Base-by-base conservation (phyloP, 1,139 yeast species). In the Debaryomycetaceae sp. region DNA sequence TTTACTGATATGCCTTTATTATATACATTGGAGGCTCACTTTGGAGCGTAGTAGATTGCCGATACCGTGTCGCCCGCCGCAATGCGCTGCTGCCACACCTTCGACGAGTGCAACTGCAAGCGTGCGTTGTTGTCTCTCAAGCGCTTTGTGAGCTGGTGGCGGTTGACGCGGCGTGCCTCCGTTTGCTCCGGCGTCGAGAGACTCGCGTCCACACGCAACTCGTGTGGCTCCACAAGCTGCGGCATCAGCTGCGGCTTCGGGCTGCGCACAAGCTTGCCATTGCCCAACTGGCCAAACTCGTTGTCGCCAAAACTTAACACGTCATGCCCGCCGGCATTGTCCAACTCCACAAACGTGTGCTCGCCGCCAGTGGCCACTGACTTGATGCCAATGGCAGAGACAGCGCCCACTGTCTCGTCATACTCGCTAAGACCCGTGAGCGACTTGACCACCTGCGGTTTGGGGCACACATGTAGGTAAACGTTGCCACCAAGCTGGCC, bases 401-500 rank as follows among this genome's bases (percentile, higher is more conserved):
- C 47, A 31, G 51, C 42, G 3, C 48, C 42, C 2, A 41, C 34
- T 0, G 32, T 32, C 40, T 67, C 75, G 40, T 66, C 58, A 37
- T 40, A 72, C 40, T 73, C 78, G 14, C 46, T 45, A 39, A 71
- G 55, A 11, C 67, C 61, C 17, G 61, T 49, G 28, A 83, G 52
- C 3, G 71, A 59, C 50, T 75, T 76, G 36, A 89, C 54, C 25
- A 71, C 68, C 14, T 71, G 65, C 5, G 96, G 96, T 28, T 67
- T 70, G 13, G 75, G 61, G 46, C 80, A 83, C 11, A 85, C 80
- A 50, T 88, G 96, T 30, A 81, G 61, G 52, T 69, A 88, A 34
- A 79, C 64, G 16, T 85, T 88, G 30, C 76, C 72, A 12, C 96
- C 98, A 35, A 88, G 64, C 56, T 86, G 95, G n/a, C 97, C 98